phyloP scores from a whole-genome alignment of 2,329 filamentous ascomycete species.

The Lecanoromycetidae sp. region DNA sequence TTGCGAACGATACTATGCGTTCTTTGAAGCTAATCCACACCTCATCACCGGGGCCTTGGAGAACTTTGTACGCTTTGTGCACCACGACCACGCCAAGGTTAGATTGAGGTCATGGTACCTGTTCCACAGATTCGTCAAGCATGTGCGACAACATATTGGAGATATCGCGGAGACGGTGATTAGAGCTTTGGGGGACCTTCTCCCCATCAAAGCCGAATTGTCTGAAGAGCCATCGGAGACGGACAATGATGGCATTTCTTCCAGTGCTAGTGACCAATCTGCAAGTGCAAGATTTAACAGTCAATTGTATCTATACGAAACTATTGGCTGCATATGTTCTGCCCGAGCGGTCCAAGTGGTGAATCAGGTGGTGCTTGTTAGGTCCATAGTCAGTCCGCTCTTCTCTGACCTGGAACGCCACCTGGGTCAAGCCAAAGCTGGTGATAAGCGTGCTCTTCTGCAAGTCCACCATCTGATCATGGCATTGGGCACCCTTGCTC shows the following conservation, averaged over 20 bases:
- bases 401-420: conserved; percentile 81
- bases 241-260: conserved; percentile 82
- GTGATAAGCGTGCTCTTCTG: conserved; percentile 67
- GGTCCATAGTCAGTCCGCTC: conserved; percentile 77
- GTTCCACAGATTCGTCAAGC: conserved; percentile 84
- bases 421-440: conserved; percentile 61
- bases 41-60: conserved; percentile 80
- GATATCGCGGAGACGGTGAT: conserved; percentile 88
- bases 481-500: conserved; percentile 82
- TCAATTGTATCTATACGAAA: conserved; percentile 88
- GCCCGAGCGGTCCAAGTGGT: conserved; percentile 63
- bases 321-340: conserved; percentile 84
- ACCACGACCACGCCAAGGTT: conserved; percentile 76
- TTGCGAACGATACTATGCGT: conserved; percentile 81
- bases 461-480: conserved; percentile 96
- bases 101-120: conserved; percentile 92
- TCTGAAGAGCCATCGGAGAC: conserved; percentile 53
- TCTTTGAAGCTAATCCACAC: conserved; percentile 74
- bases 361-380: conserved; percentile 77
- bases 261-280: conserved; percentile 78
- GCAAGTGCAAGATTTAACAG: conserved; percentile 84
- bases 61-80: conserved; percentile 80
- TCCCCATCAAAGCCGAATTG: conserved; percentile 82
- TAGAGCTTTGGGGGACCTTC: conserved; percentile 72
- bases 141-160: conserved; percentile 69